Evolutionary conservation across 2,329 filamentous ascomycete genomes (phyloP).

Genomic region (Alternaria viburni): DNA sequence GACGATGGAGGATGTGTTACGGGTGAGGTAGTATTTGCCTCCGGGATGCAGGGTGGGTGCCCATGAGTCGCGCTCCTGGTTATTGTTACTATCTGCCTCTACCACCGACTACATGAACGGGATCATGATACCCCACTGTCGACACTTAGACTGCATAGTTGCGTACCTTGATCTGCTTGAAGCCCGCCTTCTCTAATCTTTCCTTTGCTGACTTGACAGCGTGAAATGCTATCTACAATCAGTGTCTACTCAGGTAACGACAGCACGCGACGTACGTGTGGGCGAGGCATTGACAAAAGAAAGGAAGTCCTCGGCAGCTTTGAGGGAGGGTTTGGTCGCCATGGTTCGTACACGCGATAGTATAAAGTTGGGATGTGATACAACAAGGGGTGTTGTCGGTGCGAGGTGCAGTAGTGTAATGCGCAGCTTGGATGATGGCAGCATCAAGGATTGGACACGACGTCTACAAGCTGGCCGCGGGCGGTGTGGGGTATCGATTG

Average conservation of each 20-base stretch:
- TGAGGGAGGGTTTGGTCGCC: constrained; percentile 50
- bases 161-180: constrained; percentile 72
- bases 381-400: constrained; percentile 9
- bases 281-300: constrained; percentile 95
- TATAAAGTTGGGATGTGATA: constrained; percentile 16
- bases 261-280: constrained; percentile 69
- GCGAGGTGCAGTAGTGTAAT: constrained; percentile 20
- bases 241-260: background rate
- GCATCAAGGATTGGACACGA: constrained; percentile 30
- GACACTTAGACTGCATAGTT: background rate
- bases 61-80: constrained; percentile 87
- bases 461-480: constrained; percentile 10
- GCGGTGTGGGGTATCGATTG: constrained; percentile 17
- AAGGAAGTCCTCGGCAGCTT: constrained; percentile 78
- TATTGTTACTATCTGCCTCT: background rate
- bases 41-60: constrained; percentile 77
- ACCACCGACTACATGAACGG: background rate
- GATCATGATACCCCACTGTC: background rate
- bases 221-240: constrained; percentile 75
- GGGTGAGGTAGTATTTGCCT: constrained; percentile 95
- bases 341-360: constrained; percentile 36
- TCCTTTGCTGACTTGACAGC: constrained; percentile 80
- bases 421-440: constrained; percentile 7
- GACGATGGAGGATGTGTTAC: constrained; percentile 89
- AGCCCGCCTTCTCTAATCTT: constrained; percentile 81